A percentile compares a stretch with the other conserved stretches of the same genome.
Evolutionary conservation across 108 stramenopile genomes (phyloP).

Genomic region (Cyclotella kingstonii): DNA sequence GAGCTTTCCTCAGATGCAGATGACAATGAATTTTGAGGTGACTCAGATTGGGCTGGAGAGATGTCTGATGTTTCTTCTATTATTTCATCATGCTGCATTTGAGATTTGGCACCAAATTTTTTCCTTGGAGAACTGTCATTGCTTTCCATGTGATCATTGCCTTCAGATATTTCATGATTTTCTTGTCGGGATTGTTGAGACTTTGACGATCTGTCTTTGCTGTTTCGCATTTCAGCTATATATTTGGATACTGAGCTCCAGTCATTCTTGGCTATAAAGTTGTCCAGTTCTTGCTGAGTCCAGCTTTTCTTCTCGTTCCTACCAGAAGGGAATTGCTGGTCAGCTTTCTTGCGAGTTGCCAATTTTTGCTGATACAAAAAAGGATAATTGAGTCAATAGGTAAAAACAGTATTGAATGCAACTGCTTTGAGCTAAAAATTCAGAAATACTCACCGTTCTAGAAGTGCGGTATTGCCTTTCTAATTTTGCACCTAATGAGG

Average conservation of each 20-base stretch:
- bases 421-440: too few species aligned
- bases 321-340: not conserved
- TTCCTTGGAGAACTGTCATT: conserved; percentile 4
- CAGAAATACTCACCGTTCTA: conserved; percentile 15
- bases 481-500: conserved; percentile 1
- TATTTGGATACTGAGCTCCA: conserved; percentile 74
- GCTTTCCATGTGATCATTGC: conserved; percentile 1
- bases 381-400: not conserved
- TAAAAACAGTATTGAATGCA: not conserved
- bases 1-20: not conserved
- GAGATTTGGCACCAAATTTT: conserved; percentile 18
- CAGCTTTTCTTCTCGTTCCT: conserved; percentile 28
- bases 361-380: conserved; percentile 8
- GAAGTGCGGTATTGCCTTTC: not conserved
- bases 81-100: conserved; percentile 13
- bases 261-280: conserved; percentile 75
- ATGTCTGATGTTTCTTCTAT: not conserved
- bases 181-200: conserved; percentile 8
- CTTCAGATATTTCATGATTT: conserved; percentile 14
- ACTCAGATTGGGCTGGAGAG: conserved; percentile 6
- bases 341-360: conserved; percentile 6
- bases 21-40: conserved; percentile 1
- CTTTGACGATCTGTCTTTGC: conserved; percentile 6
- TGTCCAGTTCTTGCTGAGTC: conserved; percentile 71
- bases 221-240: conserved; percentile 62